Base-by-base conservation (phyloP, 1,139 yeast species). In the Dujonia santamariae region DNA sequence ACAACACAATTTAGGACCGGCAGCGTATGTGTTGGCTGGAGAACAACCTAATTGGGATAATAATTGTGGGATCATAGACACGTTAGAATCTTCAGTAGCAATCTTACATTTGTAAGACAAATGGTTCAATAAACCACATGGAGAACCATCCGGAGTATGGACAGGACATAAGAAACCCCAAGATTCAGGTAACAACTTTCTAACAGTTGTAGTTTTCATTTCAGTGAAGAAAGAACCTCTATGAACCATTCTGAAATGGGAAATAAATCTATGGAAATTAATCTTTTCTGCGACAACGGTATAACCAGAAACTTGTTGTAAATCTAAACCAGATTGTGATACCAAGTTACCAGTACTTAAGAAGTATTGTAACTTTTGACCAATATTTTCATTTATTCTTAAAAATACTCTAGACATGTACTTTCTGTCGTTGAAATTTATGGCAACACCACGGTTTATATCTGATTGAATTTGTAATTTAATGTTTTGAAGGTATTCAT, bases 91-190 rank as follows among this genome's bases (percentile, higher is more conserved):
- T 31, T 65, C 63, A 7, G 97, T 90, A 4, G 96, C 79, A 43
- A 92, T 84, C 50, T 75, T 73, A 73, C 99, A 92, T 61, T 86
- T 87, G 63, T 92, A 97, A 8, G 98, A 83, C 68, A 92, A 82
- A 70, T 92, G 99, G 63, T 94, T 94, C 51, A 92, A 72, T 58
- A 92, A 72, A 66, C 99, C 99, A 82, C 99, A 92, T 16, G 99
- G 99, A 34, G 97, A 85, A 52, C 99, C 99, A 84, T 92, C 99
- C 3, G 99, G 99, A 12, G 99, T 92, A 63, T 92, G 98, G 13
- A 94, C 98, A 15, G 99, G 98, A 67, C 99, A 94, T 50, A 94
- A 66, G 73, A 92, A 94, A 4, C 97, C 97, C 99, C 99, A 92
- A 1, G 96, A 85, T 63, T 92, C 99, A 0, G 99, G 99, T 40